A percentile compares a stretch with the other conserved stretches of the same genome.
Conservation (phyloP, 2,329 filamentous ascomycete genomes). For the Arthroderma sp. region DNA sequence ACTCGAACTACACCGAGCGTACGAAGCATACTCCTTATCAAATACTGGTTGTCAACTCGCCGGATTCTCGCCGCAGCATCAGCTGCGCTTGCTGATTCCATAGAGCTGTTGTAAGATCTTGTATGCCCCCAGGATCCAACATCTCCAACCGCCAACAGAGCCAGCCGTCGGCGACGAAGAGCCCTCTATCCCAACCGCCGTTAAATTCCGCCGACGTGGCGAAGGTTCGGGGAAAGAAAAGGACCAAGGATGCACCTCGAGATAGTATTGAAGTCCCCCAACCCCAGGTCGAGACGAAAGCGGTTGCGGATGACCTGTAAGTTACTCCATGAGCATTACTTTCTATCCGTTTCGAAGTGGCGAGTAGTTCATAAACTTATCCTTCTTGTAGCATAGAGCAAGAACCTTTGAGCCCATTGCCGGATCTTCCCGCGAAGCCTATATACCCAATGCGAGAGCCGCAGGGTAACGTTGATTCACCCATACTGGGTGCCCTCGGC, state of each 20-base stretch:
- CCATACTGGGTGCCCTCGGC: slow-evolving; percentile 27
- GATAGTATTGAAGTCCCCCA: slow-evolving; percentile 24
- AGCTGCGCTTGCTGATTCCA: too few relatives aligned
- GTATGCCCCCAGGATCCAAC: slow-evolving; percentile 31
- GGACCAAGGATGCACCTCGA: slow-evolving; percentile 24
- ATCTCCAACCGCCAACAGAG: slow-evolving; percentile 23
- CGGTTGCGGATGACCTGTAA: slow-evolving; percentile 25
- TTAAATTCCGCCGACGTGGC: slow-evolving; percentile 8
- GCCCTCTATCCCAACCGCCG: slow-evolving; percentile 13
- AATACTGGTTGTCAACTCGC: too few relatives aligned
- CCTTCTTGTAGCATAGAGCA: not conserved
- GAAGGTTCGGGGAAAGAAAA: slow-evolving; percentile 23
- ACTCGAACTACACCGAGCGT: too few relatives aligned
- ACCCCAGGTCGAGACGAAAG: slow-evolving; percentile 16
- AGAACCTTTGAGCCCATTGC: not conserved
- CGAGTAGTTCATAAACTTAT: not conserved
- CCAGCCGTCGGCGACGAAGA: slow-evolving; percentile 23
- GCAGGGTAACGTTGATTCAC: slow-evolving; percentile 20
- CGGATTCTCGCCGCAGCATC: too few relatives aligned
- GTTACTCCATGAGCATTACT: slow-evolving; percentile 6
- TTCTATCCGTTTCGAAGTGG: not conserved
- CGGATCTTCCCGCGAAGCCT: not conserved
- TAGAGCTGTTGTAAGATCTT: slow-evolving; percentile 14
- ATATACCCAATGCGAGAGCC: slow-evolving; percentile 8
- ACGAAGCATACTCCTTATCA: too few relatives aligned